A percentile compares a stretch with the other conserved stretches of the same genome.
Conservation (phyloP, 306 rosid species). For the Castanopsis chinensis region DNA sequence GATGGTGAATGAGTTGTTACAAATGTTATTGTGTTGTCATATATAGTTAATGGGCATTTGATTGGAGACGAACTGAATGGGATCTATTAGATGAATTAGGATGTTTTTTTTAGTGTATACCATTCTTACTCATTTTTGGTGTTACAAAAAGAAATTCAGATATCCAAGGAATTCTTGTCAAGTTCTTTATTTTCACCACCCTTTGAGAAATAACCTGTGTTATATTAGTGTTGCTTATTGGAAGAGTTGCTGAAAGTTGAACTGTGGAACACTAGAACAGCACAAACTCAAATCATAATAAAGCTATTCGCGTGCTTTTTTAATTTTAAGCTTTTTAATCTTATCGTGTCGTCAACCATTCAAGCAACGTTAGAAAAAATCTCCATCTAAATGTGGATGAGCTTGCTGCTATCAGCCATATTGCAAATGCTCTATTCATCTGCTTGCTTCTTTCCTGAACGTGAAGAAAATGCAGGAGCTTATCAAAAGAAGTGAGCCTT, state of each 20-base stretch:
- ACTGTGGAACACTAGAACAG: not conserved
- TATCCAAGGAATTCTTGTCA: not conserved
- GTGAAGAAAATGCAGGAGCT: too few relatives aligned
- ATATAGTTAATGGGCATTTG: constrained; percentile 27
- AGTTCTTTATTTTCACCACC: not conserved
- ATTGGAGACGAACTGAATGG: constrained; percentile 26
- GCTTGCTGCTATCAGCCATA: too few relatives aligned
- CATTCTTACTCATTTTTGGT: not conserved
- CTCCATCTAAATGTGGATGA: too few relatives aligned
- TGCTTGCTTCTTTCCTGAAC: too few relatives aligned
- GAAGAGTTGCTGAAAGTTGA: not conserved
- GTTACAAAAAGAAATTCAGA: constrained; percentile 16
- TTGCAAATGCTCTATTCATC: too few relatives aligned
- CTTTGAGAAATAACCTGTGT: not conserved
- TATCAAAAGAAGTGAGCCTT: too few relatives aligned
- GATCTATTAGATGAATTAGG: constrained; percentile 38
- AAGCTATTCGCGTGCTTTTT: too few relatives aligned
- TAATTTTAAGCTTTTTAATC: too few relatives aligned
- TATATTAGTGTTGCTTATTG: not conserved
- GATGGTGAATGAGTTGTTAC: constrained; percentile 31
- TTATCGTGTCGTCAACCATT: too few relatives aligned
- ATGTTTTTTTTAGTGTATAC: constrained; percentile 17
- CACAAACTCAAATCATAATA: not conserved
- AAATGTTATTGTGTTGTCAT: constrained; percentile 36
- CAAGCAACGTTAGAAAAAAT: too few relatives aligned